These are phyloP conservation scores for Lentinula raphanica DNA, from an alignment of 768 basidiomycete species.

Conservation along the genomic window DNA sequence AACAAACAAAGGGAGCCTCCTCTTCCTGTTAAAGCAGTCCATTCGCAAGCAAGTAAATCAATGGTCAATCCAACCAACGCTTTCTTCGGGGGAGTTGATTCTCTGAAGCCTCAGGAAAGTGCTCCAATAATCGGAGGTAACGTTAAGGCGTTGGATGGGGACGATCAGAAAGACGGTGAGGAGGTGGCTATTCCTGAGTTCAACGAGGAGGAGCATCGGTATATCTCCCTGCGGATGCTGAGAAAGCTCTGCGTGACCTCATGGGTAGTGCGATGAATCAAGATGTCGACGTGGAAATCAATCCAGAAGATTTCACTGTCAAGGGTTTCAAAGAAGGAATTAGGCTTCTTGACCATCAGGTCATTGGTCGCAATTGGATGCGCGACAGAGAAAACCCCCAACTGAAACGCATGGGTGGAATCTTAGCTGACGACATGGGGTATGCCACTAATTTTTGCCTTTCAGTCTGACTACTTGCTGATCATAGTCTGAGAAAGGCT, in stretches of 20 bases:
- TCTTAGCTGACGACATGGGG: conserved; percentile 92
- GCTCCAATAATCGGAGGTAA: background rate
- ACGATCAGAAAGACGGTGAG: conserved; percentile 24
- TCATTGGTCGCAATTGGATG: conserved; percentile 88
- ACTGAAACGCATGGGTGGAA: conserved; percentile 77
- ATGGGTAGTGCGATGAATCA: conserved; percentile 63
- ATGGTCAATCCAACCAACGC: background rate
- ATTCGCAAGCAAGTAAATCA: background rate
- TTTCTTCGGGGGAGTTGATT: background rate
- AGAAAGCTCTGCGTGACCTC: conserved; percentile 73
- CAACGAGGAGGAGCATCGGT: conserved; percentile 21
- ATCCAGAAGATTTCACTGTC: conserved; percentile 65
- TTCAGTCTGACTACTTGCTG: background rate
- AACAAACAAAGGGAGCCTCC: background rate
- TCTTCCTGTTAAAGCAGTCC: background rate
- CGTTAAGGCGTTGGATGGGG: background rate
- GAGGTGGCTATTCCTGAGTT: conserved; percentile 23
- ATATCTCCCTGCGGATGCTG: conserved; percentile 53
- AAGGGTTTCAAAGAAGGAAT: conserved; percentile 72
- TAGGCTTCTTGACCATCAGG: conserved; percentile 78
- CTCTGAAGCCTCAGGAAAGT: background rate
- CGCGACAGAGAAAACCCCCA: conserved; percentile 61
- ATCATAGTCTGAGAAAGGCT: conserved; percentile 36
- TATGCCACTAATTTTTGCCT: conserved; percentile 23
- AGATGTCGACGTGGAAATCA: conserved; percentile 50